Conservation (phyloP, 75 land plant genomes). For the Adiantum capillusveneris region DNA sequence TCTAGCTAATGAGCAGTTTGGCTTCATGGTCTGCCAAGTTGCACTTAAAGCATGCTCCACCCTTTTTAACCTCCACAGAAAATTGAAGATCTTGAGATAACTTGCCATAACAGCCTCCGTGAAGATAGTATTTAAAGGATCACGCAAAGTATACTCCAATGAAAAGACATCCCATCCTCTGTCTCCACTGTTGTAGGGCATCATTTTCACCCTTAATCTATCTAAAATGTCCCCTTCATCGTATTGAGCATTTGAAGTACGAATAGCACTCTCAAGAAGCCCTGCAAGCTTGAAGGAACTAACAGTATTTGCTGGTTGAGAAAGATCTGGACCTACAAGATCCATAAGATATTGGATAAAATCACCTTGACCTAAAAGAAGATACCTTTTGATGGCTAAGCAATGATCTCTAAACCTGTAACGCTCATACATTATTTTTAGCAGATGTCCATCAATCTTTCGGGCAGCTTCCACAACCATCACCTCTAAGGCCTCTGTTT, state of each 20-base stretch:
- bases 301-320: conserved; percentile 88
- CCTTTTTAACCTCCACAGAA: conserved; percentile 95
- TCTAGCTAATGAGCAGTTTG: conserved; percentile 69
- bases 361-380: conserved; percentile 94
- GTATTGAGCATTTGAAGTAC: conserved; percentile 97
- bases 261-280: conserved; percentile 80
- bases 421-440: conserved; percentile 68
- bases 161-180: conserved; percentile 99
- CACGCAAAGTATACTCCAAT: conserved; percentile 78
- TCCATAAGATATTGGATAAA: conserved; percentile 97
- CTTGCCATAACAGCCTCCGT: conserved; percentile 88
- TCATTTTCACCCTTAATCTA: conserved; percentile 87
- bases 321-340: conserved; percentile 93
- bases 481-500: conserved; percentile 85
- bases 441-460: conserved; percentile 78
- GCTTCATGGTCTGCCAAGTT: conserved; percentile 97
- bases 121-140: conserved; percentile 89
- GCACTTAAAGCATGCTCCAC: conserved; percentile 95
- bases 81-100: conserved; percentile 85
- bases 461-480: conserved; percentile 88
- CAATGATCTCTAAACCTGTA: conserved; percentile 92
- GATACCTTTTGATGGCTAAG: conserved; percentile 89
- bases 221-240: conserved; percentile 89
- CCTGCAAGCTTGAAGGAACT: conserved; percentile 94
- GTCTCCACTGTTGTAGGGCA: conserved; percentile 89